A percentile compares a stretch with the other conserved stretches of the same genome.
These are phyloP conservation scores for Fusarium sp. DNA, from an alignment of 2,329 filamentous ascomycete species.

Conservation along the genomic window DNA sequence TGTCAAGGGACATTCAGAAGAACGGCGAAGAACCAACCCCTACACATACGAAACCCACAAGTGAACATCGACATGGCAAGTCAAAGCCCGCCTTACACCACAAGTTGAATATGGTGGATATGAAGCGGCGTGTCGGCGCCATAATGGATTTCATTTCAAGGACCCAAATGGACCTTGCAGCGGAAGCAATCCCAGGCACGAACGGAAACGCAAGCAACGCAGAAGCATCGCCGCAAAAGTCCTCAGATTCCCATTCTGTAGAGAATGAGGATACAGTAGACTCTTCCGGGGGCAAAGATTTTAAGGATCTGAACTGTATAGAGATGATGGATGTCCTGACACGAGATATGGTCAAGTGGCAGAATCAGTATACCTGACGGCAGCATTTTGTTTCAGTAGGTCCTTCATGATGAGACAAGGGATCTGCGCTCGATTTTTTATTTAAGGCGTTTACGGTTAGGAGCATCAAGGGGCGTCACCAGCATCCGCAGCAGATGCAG, in stretches of 20 bases:
- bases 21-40: slow-evolving; percentile 47
- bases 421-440: slow-evolving; percentile 3
- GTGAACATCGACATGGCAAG: slow-evolving; percentile 65
- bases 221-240: slow-evolving; percentile 51
- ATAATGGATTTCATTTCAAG: slow-evolving; percentile 92
- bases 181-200: slow-evolving; percentile 62
- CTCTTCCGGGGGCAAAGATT: slow-evolving; percentile 58
- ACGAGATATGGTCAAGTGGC: slow-evolving; percentile 84
- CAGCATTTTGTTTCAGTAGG: neutral
- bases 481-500: slow-evolving; percentile 34
- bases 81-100: slow-evolving; percentile 63
- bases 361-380: slow-evolving; percentile 70
- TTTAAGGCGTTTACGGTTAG: slow-evolving; percentile 34
- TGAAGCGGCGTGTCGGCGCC: slow-evolving; percentile 82
- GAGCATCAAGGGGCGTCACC: slow-evolving; percentile 37
- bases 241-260: slow-evolving; percentile 40
- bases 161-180: slow-evolving; percentile 87
- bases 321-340: slow-evolving; percentile 94
- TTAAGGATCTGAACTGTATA: slow-evolving; percentile 78
- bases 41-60: slow-evolving; percentile 48
- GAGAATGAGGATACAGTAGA: slow-evolving; percentile 40
- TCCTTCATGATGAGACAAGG: neutral
- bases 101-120: slow-evolving; percentile 86
- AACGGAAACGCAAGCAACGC: slow-evolving; percentile 51
- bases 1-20: slow-evolving; percentile 58